These are phyloP conservation scores for Amoebophrya sp. DNA, from an alignment of 169 alveolate species.

Conservation along the genomic window DNA sequence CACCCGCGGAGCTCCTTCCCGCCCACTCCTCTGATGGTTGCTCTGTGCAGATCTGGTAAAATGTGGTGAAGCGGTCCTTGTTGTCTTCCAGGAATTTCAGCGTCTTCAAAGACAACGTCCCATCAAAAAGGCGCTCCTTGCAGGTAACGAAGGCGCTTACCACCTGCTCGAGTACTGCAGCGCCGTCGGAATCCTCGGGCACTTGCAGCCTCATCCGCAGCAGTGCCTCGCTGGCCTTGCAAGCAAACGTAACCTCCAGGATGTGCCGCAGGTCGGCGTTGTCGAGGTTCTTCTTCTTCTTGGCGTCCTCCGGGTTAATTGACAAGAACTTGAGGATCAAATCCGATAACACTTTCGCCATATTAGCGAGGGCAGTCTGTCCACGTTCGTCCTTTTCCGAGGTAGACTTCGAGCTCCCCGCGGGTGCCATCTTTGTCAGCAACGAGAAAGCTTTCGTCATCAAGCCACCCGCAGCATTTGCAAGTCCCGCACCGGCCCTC, in stretches of 20 bases:
- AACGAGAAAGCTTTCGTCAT: not conserved
- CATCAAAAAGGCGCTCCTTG: not conserved
- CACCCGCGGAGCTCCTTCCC: too few relatives aligned
- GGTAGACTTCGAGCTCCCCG: not conserved
- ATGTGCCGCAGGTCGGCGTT: not conserved
- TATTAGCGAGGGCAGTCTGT: too few relatives aligned
- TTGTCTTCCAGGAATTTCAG: not conserved
- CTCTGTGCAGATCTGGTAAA: not conserved
- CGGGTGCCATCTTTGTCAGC: not conserved
- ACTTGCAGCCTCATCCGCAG: not conserved
- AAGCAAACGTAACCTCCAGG: not conserved
- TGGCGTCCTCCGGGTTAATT: not conserved
- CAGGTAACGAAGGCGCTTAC: not conserved
- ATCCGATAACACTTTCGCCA: not conserved
- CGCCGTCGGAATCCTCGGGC: not conserved
- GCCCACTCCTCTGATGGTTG: not conserved
- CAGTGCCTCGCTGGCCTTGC: not conserved
- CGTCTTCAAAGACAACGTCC: not conserved
- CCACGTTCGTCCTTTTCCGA: too few relatives aligned
- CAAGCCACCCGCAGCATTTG: not conserved
- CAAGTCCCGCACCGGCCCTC: not conserved
- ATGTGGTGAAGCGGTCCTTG: not conserved
- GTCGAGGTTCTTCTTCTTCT: not conserved
- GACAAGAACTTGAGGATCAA: not conserved
- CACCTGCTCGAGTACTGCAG: not conserved